Conservation (phyloP, 2,329 filamentous ascomycete species). For the Ophiosphaerella narmari region DNA sequence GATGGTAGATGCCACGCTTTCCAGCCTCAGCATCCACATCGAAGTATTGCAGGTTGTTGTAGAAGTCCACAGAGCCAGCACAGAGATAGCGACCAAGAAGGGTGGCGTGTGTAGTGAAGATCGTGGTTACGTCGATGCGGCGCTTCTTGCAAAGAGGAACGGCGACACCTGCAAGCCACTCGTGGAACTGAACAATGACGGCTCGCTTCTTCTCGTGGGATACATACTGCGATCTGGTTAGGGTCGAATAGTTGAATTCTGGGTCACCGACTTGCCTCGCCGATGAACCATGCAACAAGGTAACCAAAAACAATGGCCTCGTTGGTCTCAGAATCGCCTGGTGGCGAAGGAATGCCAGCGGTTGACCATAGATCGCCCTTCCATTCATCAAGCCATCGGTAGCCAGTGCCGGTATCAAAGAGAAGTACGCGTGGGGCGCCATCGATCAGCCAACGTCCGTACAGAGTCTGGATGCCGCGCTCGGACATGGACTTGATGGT, state of each 20-base stretch:
- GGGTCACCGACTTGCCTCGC: slow-evolving; percentile 69
- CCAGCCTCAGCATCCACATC: slow-evolving; percentile 96
- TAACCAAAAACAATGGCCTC: slow-evolving; percentile 98
- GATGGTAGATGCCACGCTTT: slow-evolving; percentile 97
- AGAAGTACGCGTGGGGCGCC: slow-evolving; percentile 91
- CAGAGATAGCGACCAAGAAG: slow-evolving; percentile 94
- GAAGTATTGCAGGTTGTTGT: slow-evolving; percentile 97
- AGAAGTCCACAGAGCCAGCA: slow-evolving; percentile 96
- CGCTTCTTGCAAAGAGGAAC: slow-evolving; percentile 91
- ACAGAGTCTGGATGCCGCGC: slow-evolving; percentile 85
- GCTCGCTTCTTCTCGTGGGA: slow-evolving; percentile 89
- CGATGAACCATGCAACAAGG: slow-evolving; percentile 95
- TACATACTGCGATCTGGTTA: slow-evolving; percentile 69
- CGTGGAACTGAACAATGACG: slow-evolving; percentile 97
- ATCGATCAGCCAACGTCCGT: slow-evolving; percentile 97
- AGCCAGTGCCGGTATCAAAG: slow-evolving; percentile 93
- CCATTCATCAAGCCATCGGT: slow-evolving; percentile 92
- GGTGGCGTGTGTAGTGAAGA: slow-evolving; percentile 97
- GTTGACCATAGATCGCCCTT: slow-evolving; percentile 94
- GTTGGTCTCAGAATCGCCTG: slow-evolving; percentile 91
- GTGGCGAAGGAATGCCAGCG: slow-evolving; percentile 90
- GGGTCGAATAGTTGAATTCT: slow-evolving; percentile 1
- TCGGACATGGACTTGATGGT: slow-evolving; percentile 94
- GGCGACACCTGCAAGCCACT: slow-evolving; percentile 95
- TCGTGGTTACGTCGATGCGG: slow-evolving; percentile 94